Percentiles rank a stretch among this genome's conserved stretches.
Conservation (phyloP, 2,329 filamentous ascomycete species). For the Pseudogymnoascus sp. region DNA sequence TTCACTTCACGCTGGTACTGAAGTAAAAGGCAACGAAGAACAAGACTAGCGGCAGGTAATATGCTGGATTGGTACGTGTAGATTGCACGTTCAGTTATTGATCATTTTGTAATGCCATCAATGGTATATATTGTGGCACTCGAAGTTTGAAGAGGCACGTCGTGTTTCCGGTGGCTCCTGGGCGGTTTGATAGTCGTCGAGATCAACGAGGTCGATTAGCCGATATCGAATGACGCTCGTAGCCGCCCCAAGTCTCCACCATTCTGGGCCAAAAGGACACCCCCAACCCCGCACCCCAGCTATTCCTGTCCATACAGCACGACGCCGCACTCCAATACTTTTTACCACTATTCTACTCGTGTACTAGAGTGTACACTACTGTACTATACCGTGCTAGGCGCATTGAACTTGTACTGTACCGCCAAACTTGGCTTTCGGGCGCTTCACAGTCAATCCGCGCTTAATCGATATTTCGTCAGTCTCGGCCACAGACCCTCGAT, state of each 20-base stretch:
- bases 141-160: background rate
- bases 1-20: background rate
- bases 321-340: background rate
- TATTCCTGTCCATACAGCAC: background rate
- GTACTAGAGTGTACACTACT: slow-evolving; percentile 2
- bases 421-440: background rate
- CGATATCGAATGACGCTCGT: background rate
- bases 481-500: background rate
- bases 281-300: background rate
- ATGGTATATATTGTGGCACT: background rate
- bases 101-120: background rate
- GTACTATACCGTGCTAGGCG: background rate
- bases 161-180: background rate
- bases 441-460: background rate
- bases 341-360: background rate
- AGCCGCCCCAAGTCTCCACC: slow-evolving; percentile 1
- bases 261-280: background rate
- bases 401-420: background rate
- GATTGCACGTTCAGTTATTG: background rate
- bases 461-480: background rate
- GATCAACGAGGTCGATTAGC: slow-evolving; percentile 4
- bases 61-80: background rate
- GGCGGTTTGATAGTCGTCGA: background rate
- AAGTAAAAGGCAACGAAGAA: background rate
- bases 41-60: background rate